Evolutionary conservation across 352 stramenopile genomes (phyloP).

Genomic region (Globisporangium emineosum): DNA sequence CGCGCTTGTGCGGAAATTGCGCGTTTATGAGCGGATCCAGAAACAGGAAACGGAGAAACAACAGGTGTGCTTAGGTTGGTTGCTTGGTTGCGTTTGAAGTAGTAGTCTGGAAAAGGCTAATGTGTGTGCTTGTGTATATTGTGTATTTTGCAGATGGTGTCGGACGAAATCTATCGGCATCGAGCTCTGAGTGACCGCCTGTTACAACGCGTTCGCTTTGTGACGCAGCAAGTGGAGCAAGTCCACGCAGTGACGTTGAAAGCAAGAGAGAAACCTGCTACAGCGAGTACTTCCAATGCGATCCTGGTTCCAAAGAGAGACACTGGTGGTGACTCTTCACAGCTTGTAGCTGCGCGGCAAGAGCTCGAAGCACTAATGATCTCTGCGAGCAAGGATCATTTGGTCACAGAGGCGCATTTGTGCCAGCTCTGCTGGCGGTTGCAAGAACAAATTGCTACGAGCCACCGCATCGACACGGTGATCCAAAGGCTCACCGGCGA

Average conservation of each 20-base stretch:
- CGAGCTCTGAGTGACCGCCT: slow-evolving; percentile 2
- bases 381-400: slow-evolving; percentile 18
- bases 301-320: neutral
- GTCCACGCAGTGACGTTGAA: neutral
- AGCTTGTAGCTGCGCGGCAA: neutral
- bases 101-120: neutral
- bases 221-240: neutral
- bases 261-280: neutral
- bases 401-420: slow-evolving; percentile 22
- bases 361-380: slow-evolving; percentile 12
- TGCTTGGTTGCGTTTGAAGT: neutral
- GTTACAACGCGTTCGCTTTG: slow-evolving; percentile 3
- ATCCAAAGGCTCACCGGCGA: slow-evolving; percentile 15
- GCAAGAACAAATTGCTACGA: slow-evolving; percentile 27
- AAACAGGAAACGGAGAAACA: slow-evolving; percentile 29
- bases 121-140: neutral
- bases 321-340: neutral
- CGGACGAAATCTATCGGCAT: neutral
- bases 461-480: slow-evolving; percentile 18
- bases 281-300: neutral
- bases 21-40: slow-evolving; percentile 26
- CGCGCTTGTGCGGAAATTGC: slow-evolving; percentile 20
- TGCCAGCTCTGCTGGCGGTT: slow-evolving; percentile 34
- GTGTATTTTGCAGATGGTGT: slow-evolving; percentile 2
- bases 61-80: slow-evolving; percentile 17